Conservation (phyloP, 495 filamentous ascomycete species). For the Aspergillus taichungensis region DNA sequence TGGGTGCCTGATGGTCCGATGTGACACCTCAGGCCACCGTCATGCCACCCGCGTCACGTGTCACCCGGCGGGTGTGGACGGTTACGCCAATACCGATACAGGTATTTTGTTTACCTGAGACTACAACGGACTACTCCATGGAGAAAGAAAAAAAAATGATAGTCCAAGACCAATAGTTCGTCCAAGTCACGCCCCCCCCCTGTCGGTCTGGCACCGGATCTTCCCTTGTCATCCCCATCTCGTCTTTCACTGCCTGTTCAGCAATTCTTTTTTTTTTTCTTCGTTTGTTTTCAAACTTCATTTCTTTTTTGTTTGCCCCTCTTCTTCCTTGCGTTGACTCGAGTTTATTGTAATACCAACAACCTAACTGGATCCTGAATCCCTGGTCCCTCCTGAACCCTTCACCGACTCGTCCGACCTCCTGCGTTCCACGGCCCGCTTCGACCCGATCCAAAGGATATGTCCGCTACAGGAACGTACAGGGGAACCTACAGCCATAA, state of each 20-base stretch:
- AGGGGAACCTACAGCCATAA: slow-evolving; percentile 36
- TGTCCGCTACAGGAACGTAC: slow-evolving; percentile 52
- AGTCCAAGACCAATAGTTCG: slow-evolving; percentile 13
- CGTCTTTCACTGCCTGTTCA: neutral
- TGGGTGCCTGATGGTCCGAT: slow-evolving; percentile 5
- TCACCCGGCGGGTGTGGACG: slow-evolving; percentile 5
- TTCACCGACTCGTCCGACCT: slow-evolving; percentile 9
- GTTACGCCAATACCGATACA: slow-evolving; percentile 17
- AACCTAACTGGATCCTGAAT: no score
- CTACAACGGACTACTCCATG: no score
- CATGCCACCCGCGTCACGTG: neutral
- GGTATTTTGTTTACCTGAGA: slow-evolving; percentile 18
- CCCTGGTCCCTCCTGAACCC: slow-evolving; percentile 1
- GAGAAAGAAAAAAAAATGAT: slow-evolving; percentile 3
- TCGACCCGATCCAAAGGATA: slow-evolving; percentile 19
- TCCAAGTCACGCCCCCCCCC: slow-evolving; percentile 5
- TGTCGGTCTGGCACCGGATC: slow-evolving; percentile 11
- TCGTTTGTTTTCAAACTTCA: slow-evolving; percentile 2
- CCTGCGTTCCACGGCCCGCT: slow-evolving; percentile 12
- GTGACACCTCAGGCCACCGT: neutral
- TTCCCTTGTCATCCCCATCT: slow-evolving; percentile 9
- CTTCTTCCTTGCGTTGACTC: slow-evolving; percentile 2
- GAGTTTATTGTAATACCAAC: no score
- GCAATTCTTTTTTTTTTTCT: neutral
- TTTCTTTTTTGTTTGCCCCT: no score